Evolutionary conservation across 208 protist species (phyloP), one percentile per base, ranked within the genome.

Genomic region (Leishmania turanica): DNA sequence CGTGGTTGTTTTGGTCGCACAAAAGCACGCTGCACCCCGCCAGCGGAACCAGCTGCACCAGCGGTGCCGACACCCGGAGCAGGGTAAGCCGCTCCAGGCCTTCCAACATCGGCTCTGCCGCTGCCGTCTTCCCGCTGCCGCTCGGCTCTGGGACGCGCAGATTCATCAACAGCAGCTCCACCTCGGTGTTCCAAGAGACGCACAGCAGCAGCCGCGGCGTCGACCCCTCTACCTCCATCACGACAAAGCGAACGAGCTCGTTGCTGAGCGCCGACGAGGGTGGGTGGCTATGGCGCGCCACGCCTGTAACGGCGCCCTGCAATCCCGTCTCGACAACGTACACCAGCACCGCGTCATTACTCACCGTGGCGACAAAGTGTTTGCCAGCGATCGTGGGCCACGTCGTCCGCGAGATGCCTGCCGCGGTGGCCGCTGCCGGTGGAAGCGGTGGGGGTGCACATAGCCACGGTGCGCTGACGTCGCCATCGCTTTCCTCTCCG

Each of bases 111-210:
- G 72, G 72, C 40, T 78, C 76, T 27, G 37, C 56, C 53, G 31
- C 45, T 40, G 45, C 40, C 21, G 69, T 19, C 15, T 7, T 76
- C 47, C 53, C 31, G 53, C 37, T 3, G 53, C 3, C 45, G 60
- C 27, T 45, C 15, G 45, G 24, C n/a, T 70, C 80, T 5, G 80
- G 62, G 9, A 83, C 9, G 81, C 85, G 78, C 54, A 86, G 79
- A 54, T 81, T 81, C 17, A 96, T 37, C 9, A 83, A 86, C 56
- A 91, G 89, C 19, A 95, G 66, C 66, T 96, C 90, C 5, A 96
- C 56, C 79, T 91, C 86, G 0, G 85, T 88, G 65, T 89, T 86
- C 88, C 86, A 93, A 65, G 86, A 84, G 1, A 91, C 84, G 78
- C 91, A 96, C 21, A 96, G 69, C 53, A 86, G 68, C 47, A 93